Conservation (phyloP, 2,329 filamentous ascomycete species). For the Neobulgaria alba region DNA sequence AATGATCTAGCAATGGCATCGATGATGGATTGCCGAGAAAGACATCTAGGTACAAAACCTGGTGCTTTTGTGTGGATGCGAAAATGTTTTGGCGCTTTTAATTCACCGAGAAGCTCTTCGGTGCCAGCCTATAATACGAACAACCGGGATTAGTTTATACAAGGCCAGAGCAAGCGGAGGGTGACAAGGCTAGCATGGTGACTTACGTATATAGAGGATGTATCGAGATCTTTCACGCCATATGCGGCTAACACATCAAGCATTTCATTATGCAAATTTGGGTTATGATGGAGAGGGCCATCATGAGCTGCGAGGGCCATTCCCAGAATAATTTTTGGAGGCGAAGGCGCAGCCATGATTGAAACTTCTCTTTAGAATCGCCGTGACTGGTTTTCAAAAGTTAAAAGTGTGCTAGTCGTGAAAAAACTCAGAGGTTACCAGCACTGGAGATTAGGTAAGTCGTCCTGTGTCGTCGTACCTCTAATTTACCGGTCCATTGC, state of each 20-base stretch:
- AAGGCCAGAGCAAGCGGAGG: not conserved
- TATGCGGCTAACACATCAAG: slow-evolving; percentile 15
- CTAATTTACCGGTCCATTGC: too few relatives aligned
- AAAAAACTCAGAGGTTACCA: too few relatives aligned
- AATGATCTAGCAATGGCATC: slow-evolving; percentile 20
- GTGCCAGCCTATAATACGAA: slow-evolving; percentile 6
- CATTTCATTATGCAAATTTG: slow-evolving; percentile 2
- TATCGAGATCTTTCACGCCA: slow-evolving; percentile 20
- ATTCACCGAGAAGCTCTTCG: slow-evolving; percentile 18
- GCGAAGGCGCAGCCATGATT: slow-evolving; percentile 4
- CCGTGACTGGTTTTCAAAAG: too few relatives aligned
- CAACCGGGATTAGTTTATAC: not conserved
- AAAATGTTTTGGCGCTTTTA: slow-evolving; percentile 17
- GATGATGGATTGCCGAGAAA: slow-evolving; percentile 20
- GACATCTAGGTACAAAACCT: slow-evolving; percentile 11
- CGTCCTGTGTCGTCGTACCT: too few relatives aligned
- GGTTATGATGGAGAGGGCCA: not conserved
- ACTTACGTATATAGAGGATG: slow-evolving; percentile 18
- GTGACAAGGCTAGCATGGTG: not conserved
- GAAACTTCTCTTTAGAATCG: not conserved
- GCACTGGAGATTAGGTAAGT: too few relatives aligned
- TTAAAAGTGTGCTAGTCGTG: too few relatives aligned
- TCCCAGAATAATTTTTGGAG: slow-evolving; percentile 13
- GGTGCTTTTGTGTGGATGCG: slow-evolving; percentile 24
- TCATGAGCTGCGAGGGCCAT: too few relatives aligned